These are phyloP conservation scores for Leishmania guyanensis DNA, from an alignment of 208 protist genomes.

Conservation along the genomic window DNA sequence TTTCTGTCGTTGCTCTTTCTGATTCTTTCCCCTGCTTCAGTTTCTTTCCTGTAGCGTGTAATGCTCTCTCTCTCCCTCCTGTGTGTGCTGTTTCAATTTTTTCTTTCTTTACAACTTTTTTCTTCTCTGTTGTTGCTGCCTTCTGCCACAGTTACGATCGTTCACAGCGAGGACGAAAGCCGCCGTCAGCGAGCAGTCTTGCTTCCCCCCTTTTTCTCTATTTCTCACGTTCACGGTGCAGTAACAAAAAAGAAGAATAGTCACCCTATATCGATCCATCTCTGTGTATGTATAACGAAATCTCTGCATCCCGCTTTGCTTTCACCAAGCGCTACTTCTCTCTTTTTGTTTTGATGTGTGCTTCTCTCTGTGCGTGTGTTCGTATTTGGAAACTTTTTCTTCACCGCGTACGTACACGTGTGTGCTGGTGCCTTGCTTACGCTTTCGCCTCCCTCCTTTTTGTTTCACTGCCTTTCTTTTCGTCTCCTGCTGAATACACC, in stretches of 20 bases:
- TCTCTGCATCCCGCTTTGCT: conserved; percentile 3
- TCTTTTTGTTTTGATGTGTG: background rate
- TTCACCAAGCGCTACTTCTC: background rate
- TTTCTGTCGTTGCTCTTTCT: background rate
- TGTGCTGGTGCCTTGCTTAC: background rate
- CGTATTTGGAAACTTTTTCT: background rate
- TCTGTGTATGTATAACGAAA: background rate
- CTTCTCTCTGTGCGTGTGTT: background rate
- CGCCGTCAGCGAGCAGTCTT: background rate
- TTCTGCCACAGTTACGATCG: background rate
- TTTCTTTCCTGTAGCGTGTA: background rate
- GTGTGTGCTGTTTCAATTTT: background rate
- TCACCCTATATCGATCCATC: no score
- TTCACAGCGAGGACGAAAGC: conserved; percentile 3
- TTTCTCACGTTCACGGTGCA: background rate
- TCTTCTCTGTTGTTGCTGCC: conserved; percentile 8
- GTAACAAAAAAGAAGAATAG: background rate
- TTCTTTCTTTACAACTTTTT: conserved; percentile 9
- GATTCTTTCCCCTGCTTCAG: background rate
- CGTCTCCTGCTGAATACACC: background rate
- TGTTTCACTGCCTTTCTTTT: background rate
- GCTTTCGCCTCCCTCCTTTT: background rate
- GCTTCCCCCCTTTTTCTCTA: background rate
- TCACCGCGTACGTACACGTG: background rate
- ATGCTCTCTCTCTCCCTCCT: background rate